phyloP scores from a whole-genome alignment of 2,329 filamentous ascomycete genomes.

The Paracoccidioides lutzii region DNA sequence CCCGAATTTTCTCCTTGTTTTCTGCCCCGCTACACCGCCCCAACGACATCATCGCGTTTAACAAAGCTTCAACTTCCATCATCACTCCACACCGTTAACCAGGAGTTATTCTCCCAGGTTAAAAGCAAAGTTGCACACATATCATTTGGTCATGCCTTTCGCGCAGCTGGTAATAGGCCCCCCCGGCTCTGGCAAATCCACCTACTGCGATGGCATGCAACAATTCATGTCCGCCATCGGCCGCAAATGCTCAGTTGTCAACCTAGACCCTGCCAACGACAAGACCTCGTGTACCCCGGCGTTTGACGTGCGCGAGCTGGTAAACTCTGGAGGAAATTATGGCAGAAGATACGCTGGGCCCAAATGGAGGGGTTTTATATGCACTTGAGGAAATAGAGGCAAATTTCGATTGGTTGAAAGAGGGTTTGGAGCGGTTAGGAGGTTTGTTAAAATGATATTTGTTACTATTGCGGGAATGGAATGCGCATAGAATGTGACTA shows the following conservation, averaged over 20 bases:
- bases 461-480: background rate
- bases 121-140: too few species aligned
- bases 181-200: constrained; percentile 90
- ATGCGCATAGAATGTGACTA: background rate
- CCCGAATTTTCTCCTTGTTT: background rate
- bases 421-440: constrained; percentile 62
- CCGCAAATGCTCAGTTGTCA: constrained; percentile 86
- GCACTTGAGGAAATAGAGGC: constrained; percentile 90
- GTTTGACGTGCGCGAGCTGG: constrained; percentile 75
- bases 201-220: constrained; percentile 97
- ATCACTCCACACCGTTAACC: background rate
- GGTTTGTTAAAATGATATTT: constrained; percentile 24
- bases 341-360: constrained; percentile 76
- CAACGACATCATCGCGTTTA: background rate
- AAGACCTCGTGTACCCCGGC: constrained; percentile 78
- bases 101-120: too few species aligned
- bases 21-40: background rate
- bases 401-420: constrained; percentile 84
- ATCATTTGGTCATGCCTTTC: constrained; percentile 36
- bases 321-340: constrained; percentile 89
- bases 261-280: constrained; percentile 95
- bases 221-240: constrained; percentile 96
- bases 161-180: constrained; percentile 85
- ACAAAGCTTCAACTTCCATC: background rate
- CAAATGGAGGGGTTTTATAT: constrained; percentile 85